Base-by-base conservation (phyloP, 2,329 filamentous ascomycete genomes). In the Trichoderma sp. region DNA sequence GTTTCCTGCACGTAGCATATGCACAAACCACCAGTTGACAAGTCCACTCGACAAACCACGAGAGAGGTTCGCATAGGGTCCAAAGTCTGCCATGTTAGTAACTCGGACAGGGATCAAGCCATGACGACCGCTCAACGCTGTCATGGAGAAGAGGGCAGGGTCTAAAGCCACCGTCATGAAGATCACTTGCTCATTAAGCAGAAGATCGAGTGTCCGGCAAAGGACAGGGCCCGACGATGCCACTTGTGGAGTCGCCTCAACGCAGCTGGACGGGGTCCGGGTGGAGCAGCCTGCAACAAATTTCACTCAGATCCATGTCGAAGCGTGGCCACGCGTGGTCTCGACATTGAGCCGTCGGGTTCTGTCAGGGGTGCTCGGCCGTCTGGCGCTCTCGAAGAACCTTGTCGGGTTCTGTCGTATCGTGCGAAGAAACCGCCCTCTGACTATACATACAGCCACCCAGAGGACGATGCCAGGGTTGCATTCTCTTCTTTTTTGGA, bases 241-340 rank as follows among this genome's bases (percentile, higher is more conserved):
- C 21, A 50, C 34, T 21, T 19, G 57, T 60, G 57, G 57, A 43
- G 57, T 51, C 45, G 14, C 24, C 15, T 19, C 45, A n/a, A 43
- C 47, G 57, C 57, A 61, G 51, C 21, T 24, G 26, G 43, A 54
- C 24, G 48, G 48, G 45, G 26, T 24, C 15, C 24, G 12, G 12
- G 59, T 62, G 59, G 59, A 62, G 59, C 10, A 48, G 39, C 12
- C 41, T 47, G 50, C n/a, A 51, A 28, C 34, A 55, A 54, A 62
- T 54, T 24, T 45, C 24, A 34, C 59, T 34, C 24, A 9, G 7
- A 54, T 61, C 47, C 58, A 45, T 54, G 59, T 34, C 39, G 24
- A 44, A 15, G 56, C 56, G 9, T 47, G 17, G 41, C 43, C n/a
- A 47, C 45, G 52, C n/a, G 21, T 15, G 17, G 51, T 45, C 51